Conservation (phyloP, 306 rosid species). For the Vachellia pachyceras region DNA sequence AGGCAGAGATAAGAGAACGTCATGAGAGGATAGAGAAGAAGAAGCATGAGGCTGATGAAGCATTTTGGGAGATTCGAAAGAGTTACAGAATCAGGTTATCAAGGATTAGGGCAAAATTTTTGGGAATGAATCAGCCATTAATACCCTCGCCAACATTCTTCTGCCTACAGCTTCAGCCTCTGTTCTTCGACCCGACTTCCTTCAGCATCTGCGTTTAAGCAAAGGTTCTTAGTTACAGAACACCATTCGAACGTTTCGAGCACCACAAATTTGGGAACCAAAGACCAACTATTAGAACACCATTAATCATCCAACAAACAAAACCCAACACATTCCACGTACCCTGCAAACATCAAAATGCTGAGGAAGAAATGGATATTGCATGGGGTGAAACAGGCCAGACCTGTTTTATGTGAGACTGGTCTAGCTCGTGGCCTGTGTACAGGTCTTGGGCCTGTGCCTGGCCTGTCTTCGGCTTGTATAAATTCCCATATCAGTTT, state of each 20-base stretch:
- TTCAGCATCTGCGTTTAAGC: neutral
- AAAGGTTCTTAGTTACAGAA: neutral
- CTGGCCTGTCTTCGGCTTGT: too few relatives aligned
- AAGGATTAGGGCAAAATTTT: neutral
- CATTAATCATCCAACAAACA: neutral
- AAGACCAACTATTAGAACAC: neutral
- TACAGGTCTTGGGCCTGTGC: too few relatives aligned
- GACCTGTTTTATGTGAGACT: too few relatives aligned
- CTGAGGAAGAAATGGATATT: neutral
- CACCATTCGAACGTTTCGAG: too few relatives aligned
- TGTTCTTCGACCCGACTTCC: neutral
- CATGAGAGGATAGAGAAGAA: neutral
- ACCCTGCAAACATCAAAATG: neutral
- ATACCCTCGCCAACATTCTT: neutral
- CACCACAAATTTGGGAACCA: neutral
- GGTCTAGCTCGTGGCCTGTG: too few relatives aligned
- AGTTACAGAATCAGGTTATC: neutral
- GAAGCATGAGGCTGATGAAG: neutral
- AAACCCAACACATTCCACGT: neutral
- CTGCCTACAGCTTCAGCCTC: neutral
- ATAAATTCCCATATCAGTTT: too few relatives aligned
- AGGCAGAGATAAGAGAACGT: neutral
- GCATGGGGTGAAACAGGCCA: too few relatives aligned
- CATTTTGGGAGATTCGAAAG: neutral
- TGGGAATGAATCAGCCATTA: neutral